These are phyloP conservation scores for Populus ilicifolia DNA, from an alignment of 345 rosid species.

Conservation along the genomic window DNA sequence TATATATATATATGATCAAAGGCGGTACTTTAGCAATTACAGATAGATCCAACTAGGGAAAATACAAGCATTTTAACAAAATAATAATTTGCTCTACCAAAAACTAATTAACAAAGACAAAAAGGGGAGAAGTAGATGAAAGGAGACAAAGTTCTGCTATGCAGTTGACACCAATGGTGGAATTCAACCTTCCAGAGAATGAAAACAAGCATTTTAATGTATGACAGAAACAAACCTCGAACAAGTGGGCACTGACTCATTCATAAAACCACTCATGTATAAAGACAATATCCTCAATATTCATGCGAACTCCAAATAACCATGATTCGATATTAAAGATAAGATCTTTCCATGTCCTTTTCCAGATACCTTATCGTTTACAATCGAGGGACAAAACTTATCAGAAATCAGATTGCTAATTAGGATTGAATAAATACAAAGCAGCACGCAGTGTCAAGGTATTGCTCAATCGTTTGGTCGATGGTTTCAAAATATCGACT, in stretches of 20 bases:
- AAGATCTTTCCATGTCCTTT: not conserved
- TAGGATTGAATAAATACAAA: not conserved
- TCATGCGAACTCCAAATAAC: not conserved
- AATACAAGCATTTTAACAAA: too few species aligned
- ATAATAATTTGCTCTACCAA: not conserved
- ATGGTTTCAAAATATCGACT: not conserved
- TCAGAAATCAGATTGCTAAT: not conserved
- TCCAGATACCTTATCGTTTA: not conserved
- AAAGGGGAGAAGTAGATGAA: not conserved
- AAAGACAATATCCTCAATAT: not conserved
- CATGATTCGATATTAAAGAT: not conserved
- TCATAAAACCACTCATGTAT: not conserved
- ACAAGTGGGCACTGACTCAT: not conserved
- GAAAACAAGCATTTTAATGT: too few species aligned
- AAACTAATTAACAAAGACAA: not conserved
- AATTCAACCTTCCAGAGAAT: not conserved
- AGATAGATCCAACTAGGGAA: too few species aligned
- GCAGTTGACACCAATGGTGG: not conserved
- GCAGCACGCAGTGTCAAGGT: not conserved
- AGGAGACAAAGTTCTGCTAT: not conserved
- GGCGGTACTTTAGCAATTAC: too few species aligned
- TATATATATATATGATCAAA: too few species aligned
- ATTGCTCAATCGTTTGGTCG: not conserved
- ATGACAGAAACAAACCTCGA: not conserved
- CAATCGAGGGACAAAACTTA: not conserved